phyloP scores from a whole-genome alignment of 345 rosid species.

The Citrus sp. region DNA sequence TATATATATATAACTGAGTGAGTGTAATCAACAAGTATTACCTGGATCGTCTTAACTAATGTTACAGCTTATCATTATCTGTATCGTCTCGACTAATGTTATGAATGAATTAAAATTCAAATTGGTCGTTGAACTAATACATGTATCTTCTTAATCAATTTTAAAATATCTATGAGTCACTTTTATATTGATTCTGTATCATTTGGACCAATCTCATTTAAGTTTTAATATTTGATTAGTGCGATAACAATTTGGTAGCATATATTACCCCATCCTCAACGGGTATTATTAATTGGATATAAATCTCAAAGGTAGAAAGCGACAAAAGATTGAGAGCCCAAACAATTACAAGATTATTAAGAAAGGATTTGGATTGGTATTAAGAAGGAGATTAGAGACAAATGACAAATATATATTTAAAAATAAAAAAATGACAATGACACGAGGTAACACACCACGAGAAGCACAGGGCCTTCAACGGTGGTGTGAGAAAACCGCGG shows the following conservation, averaged over 20 bases:
- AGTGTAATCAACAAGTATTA: too few species aligned
- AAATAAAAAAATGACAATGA: slow-evolving; percentile 22
- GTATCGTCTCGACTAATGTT: neutral
- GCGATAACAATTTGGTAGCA: too few species aligned
- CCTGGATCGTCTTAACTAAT: neutral
- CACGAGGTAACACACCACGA: slow-evolving; percentile 32
- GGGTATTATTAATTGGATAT: neutral
- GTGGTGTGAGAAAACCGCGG: slow-evolving; percentile 45
- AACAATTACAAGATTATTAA: neutral
- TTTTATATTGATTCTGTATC: neutral
- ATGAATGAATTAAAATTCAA: neutral
- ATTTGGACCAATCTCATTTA: neutral
- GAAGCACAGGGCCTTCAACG: slow-evolving; percentile 15
- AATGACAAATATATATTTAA: neutral
- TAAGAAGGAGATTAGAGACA: slow-evolving; percentile 4
- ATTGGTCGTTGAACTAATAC: neutral
- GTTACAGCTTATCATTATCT: neutral
- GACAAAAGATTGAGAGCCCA: neutral
- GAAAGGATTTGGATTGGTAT: too few species aligned
- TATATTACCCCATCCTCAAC: neutral
- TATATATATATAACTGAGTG: too few species aligned
- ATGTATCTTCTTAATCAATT: neutral
- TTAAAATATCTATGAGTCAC: neutral
- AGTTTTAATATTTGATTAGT: neutral
- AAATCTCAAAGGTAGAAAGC: neutral